phyloP scores from a whole-genome alignment of 768 basidiomycete species.

The Rhodotorula kratochvilovae region DNA sequence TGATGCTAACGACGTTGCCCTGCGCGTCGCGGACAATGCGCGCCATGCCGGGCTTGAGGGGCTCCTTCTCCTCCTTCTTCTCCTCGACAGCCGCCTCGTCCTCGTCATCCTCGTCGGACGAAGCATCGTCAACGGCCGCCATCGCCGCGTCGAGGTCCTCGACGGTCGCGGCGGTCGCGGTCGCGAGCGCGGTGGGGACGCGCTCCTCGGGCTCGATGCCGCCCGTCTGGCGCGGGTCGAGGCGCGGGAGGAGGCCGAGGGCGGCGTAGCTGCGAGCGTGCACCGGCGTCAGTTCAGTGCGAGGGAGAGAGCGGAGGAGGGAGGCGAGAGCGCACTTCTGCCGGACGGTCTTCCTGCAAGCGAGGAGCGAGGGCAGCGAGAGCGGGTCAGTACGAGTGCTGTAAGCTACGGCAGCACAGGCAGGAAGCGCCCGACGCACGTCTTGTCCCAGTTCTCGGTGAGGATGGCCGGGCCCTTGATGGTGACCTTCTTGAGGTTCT shows the following conservation, averaged over 20 bases:
- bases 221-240: conserved; percentile 34
- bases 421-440: conserved; percentile 3
- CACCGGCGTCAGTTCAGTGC: neutral
- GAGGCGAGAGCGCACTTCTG: conserved; percentile 26
- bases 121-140: conserved; percentile 2
- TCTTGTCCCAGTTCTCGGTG: conserved; percentile 32
- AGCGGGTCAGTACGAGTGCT: neutral
- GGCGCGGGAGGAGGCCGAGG: conserved; percentile 26
- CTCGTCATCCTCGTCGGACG: conserved; percentile 8
- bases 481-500: conserved; percentile 31
- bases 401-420: neutral
- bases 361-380: too few species aligned
- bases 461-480: conserved; percentile 34
- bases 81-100: conserved; percentile 37
- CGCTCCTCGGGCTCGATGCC: conserved; percentile 30
- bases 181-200: conserved; percentile 19
- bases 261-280: conserved; percentile 21
- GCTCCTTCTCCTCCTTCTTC: neutral
- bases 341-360: conserved; percentile 35
- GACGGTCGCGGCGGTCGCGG: conserved; percentile 19
- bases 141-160: conserved; percentile 20
- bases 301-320: too few species aligned
- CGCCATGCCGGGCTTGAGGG: conserved; percentile 62
- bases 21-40: conserved; percentile 73
- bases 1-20: conserved; percentile 63